Base-by-base conservation (phyloP, 768 basidiomycete genomes). In the Tremella mesenterica region DNA sequence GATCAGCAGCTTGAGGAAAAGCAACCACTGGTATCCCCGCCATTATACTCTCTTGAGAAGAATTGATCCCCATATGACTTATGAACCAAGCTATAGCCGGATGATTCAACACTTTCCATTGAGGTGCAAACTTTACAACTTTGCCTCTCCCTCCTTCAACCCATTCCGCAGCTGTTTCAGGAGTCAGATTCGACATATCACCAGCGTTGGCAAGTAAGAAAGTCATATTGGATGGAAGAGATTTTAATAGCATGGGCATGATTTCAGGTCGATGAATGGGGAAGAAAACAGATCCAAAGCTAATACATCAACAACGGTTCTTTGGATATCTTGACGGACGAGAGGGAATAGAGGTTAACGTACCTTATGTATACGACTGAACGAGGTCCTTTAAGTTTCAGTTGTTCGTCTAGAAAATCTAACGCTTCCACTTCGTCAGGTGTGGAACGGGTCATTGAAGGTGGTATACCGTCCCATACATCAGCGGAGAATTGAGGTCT, bases 1-100 rank as follows among this genome's bases (percentile, higher is more conserved):
- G 64, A 46, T 65, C 64, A 23, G 64, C 64, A 16, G 43, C 53
- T 41, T 61, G 58, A 1, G 63, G 63, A 52, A 59, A 53, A 13
- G 33, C 30, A 1, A 60, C 56, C 1, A 58, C 50, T 3, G 58
- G 58, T 0, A 56, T 43, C 29, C 50, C 53, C 13, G 58, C 41
- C 16, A 65, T 13, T 23, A 62, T 55, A 2, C 54, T 57, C 44
- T 65, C 63, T 20, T 56, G 53, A 18, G 38, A 53, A 58, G 53
- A 54, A 59, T 0, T 41, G 44, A 14, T 55, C 57, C 33, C 63
- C 61, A 34, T 65, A 60, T 20, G 53, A 52, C 44, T 45, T 16
- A 61, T 50, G 43, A 65, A 65, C 34, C 53, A 59, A 0, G 53
- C 53, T 1, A 45, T 49, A 16, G 63, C 63, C 10, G 46, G 43